Percentiles rank a stretch among this genome's conserved stretches.
Evolutionary conservation across 2,329 filamentous ascomycete genomes (phyloP).

Genomic region (Botrytis squamosa): DNA sequence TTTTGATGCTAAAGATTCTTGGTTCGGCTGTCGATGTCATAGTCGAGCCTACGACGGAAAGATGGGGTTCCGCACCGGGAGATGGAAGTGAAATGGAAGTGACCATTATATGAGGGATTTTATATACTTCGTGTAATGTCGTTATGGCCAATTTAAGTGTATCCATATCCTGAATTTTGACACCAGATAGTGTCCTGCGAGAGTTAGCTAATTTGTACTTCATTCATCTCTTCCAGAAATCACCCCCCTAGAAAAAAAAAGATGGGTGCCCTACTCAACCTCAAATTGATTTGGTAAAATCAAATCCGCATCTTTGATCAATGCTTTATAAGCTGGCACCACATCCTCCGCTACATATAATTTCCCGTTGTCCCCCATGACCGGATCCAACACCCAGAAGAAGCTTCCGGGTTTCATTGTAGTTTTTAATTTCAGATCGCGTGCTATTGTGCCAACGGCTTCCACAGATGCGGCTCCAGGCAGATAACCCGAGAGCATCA

Average conservation of each 20-base stretch:
- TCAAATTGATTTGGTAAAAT: conserved; percentile 98
- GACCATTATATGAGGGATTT: conserved; percentile 85
- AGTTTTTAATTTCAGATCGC: conserved; percentile 70
- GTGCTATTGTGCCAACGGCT: conserved; percentile 79
- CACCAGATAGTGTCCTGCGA: conserved; percentile 74
- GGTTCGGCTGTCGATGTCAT: conserved; percentile 63
- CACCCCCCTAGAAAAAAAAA: neutral
- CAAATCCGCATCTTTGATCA: conserved; percentile 80
- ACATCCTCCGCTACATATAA: conserved; percentile 91
- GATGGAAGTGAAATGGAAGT: conserved; percentile 74
- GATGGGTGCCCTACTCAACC: conserved; percentile 67
- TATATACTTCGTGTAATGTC: conserved; percentile 71
- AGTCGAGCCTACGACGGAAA: conserved; percentile 76
- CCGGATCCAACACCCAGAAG: conserved; percentile 96
- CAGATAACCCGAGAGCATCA: conserved; percentile 93
- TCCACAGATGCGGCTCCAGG: conserved; percentile 82
- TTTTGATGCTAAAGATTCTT: conserved; percentile 84
- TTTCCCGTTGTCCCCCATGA: conserved; percentile 94
- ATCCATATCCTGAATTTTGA: conserved; percentile 73
- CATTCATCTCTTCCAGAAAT: neutral
- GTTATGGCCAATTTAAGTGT: conserved; percentile 73
- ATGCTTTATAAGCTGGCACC: conserved; percentile 81
- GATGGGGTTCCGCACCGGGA: conserved; percentile 51
- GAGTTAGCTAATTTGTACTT: conserved; percentile 6
- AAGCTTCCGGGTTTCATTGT: conserved; percentile 68